These are phyloP conservation scores for Breynia disticha DNA, from an alignment of 441 rosid genomes.

Conservation along the genomic window DNA sequence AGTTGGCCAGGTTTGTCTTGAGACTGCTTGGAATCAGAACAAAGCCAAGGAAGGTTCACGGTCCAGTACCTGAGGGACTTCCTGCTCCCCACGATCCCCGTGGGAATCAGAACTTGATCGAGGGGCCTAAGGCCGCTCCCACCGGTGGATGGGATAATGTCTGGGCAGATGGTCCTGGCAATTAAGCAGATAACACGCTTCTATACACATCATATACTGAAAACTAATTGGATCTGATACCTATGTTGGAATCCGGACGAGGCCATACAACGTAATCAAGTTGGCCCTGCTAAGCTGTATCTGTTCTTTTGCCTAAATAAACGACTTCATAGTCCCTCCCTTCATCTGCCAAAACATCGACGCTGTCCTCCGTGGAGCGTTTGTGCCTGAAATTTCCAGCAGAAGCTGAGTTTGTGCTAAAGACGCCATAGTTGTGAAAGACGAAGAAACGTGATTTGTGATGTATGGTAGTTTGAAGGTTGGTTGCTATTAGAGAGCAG, in stretches of 20 bases:
- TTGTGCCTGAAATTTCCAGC: too few relatives aligned
- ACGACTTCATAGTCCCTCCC: background rate
- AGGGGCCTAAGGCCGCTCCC: constrained; percentile 76
- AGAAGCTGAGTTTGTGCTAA: too few relatives aligned
- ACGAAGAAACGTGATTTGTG: too few relatives aligned
- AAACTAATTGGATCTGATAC: background rate
- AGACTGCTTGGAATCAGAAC: constrained; percentile 75
- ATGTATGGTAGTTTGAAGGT: too few relatives aligned
- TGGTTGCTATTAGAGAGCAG: too few relatives aligned
- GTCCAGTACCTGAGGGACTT: constrained; percentile 50
- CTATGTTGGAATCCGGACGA: background rate
- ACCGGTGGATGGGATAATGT: constrained; percentile 79
- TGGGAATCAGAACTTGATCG: constrained; percentile 50
- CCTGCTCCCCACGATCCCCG: constrained; percentile 50
- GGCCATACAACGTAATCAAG: background rate
- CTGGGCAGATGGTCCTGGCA: constrained; percentile 38
- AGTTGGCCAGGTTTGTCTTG: constrained; percentile 85
- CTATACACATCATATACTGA: background rate
- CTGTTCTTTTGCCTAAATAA: background rate
- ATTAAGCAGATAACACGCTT: background rate
- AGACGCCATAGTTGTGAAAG: too few relatives aligned
- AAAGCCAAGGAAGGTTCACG: constrained; percentile 55
- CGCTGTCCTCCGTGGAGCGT: too few relatives aligned
- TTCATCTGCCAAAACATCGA: too few relatives aligned
- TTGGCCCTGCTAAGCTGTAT: background rate